Base-by-base conservation (phyloP, 73 alveolate species). In the Symbiodinium natans region DNA sequence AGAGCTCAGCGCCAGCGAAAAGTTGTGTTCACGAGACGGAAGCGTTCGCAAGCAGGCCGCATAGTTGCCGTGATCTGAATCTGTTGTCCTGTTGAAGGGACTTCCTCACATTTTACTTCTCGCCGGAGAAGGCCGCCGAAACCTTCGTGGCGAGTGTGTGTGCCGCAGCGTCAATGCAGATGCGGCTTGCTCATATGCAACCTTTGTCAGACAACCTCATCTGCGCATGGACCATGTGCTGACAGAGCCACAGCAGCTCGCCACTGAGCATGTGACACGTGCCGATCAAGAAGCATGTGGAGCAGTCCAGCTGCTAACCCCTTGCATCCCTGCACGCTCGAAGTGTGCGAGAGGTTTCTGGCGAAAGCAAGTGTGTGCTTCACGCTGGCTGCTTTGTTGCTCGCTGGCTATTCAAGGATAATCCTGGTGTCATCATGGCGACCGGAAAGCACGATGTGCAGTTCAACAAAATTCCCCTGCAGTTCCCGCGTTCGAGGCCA, bases 61-160 rank as follows among this genome's bases (percentile, higher is more conserved):
- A 41, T n/a, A 39, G 33, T 83, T 39, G 56, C 31, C 33, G 27
- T 6, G 10, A 33, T 2, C 86, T 13, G 3, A 40, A 4, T 2
- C 41, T 23, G 43, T n/a, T 74, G 40, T 74, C 43, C 29, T 33
- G 84, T 10, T n/a, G 43, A 63, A 88, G 95, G 95, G 95, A 88
- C 86, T 88, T 63, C 71, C 95, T 88, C 43, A 88, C 86, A 34
- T 88, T 88, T 41, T 88, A 39, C 95, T 88, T 88, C 95, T 38
- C 46, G 46, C 95, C 95, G 0, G 86, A 13, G 25, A 88, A 88
- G 95, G 95, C 86, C 10, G 63, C n/a, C 8, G n/a, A 19, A 8
- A 34, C 8, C 11, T n/a, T 11, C 38, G 88, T 39, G 56, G 17
- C 17, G 8, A 10, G 8, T 48, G 63, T 48, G 8, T 48, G 8